phyloP scores from a whole-genome alignment of 1,284 basidiomycete species.

The Pascua sp. region DNA sequence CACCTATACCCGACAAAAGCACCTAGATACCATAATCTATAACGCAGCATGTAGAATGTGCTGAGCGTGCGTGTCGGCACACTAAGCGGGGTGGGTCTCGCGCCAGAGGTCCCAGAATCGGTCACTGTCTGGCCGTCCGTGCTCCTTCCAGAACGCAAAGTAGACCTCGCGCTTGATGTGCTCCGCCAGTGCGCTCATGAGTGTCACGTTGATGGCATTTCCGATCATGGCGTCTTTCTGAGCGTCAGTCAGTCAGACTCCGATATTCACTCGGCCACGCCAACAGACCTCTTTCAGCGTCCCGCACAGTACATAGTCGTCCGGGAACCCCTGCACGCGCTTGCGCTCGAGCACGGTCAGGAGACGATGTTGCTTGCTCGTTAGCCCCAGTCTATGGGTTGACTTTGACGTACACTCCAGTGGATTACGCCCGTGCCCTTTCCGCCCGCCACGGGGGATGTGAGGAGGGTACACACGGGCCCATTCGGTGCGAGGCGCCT shows the following conservation, averaged over 20 bases:
- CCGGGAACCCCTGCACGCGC: conserved; percentile 29
- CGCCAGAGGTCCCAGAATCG: conserved; percentile 10
- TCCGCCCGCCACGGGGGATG: conserved; percentile 12
- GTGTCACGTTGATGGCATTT: conserved; percentile 21
- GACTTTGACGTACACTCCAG: conserved; percentile 14
- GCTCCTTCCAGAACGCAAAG: conserved; percentile 16
- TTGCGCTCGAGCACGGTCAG: conserved; percentile 29
- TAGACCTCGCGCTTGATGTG: conserved; percentile 21
- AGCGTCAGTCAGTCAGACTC: conserved; percentile 3
- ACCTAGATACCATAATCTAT: too few relatives aligned
- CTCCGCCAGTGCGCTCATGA: conserved; percentile 22
- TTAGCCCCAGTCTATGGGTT: background rate
- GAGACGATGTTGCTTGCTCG: conserved; percentile 10
- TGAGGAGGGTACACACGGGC: conserved; percentile 18
- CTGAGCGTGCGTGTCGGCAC: too few relatives aligned
- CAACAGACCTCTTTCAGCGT: conserved; percentile 12
- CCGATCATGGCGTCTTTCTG: conserved; percentile 17
- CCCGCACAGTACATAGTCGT: conserved; percentile 21
- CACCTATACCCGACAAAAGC: background rate
- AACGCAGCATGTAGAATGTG: too few relatives aligned
- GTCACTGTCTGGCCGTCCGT: conserved; percentile 8
- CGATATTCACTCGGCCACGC: too few relatives aligned
- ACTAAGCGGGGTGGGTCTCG: background rate
- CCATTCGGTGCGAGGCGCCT: background rate
- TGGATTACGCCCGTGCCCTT: conserved; percentile 19